phyloP scores from a whole-genome alignment of 2,329 filamentous ascomycete species.

The Phymatotrichopsis omnivora region DNA sequence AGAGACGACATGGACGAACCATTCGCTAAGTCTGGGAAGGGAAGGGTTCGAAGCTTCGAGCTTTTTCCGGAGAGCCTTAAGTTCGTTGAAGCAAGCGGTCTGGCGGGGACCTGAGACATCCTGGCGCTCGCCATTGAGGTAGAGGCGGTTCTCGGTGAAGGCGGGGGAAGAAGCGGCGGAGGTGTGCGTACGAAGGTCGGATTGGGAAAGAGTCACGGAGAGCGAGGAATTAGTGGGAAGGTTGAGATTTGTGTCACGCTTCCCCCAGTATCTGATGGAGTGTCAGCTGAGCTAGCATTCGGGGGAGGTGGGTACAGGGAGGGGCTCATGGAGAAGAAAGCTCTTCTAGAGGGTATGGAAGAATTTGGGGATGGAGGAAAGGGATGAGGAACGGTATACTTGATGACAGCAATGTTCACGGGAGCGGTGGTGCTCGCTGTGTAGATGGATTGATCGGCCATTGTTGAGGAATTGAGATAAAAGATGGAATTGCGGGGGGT shows the following conservation, averaged over 20 bases:
- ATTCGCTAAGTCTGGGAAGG: slow-evolving; percentile 68
- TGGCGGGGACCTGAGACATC: slow-evolving; percentile 81
- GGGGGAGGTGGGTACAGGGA: background rate
- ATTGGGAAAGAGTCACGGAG: slow-evolving; percentile 89
- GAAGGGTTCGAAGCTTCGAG: slow-evolving; percentile 62
- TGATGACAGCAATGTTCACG: slow-evolving; percentile 97
- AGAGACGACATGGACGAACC: slow-evolving; percentile 76
- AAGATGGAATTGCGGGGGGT: too few relatives aligned
- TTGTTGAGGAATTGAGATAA: too few relatives aligned
- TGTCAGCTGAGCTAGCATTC: slow-evolving; percentile 25
- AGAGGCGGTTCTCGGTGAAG: slow-evolving; percentile 63
- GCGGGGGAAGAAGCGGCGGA: slow-evolving; percentile 78
- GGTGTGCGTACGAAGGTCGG: slow-evolving; percentile 87
- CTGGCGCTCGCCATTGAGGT: slow-evolving; percentile 72
- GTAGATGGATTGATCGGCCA: slow-evolving; percentile 47
- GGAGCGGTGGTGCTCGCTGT: slow-evolving; percentile 92
- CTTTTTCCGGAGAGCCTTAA: slow-evolving; percentile 63
- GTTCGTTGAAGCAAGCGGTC: slow-evolving; percentile 85
- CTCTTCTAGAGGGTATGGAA: slow-evolving; percentile 3
- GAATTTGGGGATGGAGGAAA: slow-evolving; percentile 8
- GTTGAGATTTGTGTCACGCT: slow-evolving; percentile 86
- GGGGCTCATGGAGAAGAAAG: background rate
- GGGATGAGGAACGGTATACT: slow-evolving; percentile 22
- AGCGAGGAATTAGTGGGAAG: slow-evolving; percentile 96
- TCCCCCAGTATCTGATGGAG: slow-evolving; percentile 72